phyloP scores from a whole-genome alignment of 192 early-diverging fungal species.

The Funneliformis mosseae region DNA sequence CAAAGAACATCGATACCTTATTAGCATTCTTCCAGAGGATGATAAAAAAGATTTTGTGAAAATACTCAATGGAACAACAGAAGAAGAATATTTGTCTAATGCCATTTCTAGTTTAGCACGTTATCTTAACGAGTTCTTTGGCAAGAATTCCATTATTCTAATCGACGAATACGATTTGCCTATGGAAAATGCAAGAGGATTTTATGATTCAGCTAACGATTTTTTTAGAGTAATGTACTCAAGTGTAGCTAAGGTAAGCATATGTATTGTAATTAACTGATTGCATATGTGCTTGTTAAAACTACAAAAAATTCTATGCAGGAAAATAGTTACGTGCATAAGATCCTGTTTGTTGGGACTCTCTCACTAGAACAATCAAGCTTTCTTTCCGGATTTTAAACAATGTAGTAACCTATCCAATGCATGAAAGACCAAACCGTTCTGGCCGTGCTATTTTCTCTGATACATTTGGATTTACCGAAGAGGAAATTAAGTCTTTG shows the following conservation, averaged over 20 bases:
- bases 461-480: slow-evolving; percentile 18
- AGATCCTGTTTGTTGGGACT: slow-evolving; percentile 11
- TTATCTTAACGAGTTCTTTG: neutral
- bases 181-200: slow-evolving; percentile 9
- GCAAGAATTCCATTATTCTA: slow-evolving; percentile 10
- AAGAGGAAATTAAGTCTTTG: slow-evolving; percentile 3
- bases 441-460: neutral
- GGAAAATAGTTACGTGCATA: neutral
- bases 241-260: slow-evolving; percentile 23
- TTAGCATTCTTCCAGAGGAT: neutral
- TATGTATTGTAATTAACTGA: neutral
- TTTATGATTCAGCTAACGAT: neutral
- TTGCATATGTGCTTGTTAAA: neutral
- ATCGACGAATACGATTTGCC: slow-evolving; percentile 33
- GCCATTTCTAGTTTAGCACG: neutral
- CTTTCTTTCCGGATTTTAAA: slow-evolving; percentile 9
- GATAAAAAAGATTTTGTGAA: neutral
- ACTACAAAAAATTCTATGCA: neutral
- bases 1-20: slow-evolving; percentile 7
- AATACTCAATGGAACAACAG: neutral
- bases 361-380: slow-evolving; percentile 13
- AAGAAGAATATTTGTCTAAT: neutral
- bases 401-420: neutral
- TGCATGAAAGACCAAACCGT: neutral
- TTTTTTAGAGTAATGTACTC: slow-evolving; percentile 28